These are phyloP conservation scores for Pseudogymnoascus sp. DNA, from an alignment of 2,329 filamentous ascomycete species.

Conservation along the genomic window DNA sequence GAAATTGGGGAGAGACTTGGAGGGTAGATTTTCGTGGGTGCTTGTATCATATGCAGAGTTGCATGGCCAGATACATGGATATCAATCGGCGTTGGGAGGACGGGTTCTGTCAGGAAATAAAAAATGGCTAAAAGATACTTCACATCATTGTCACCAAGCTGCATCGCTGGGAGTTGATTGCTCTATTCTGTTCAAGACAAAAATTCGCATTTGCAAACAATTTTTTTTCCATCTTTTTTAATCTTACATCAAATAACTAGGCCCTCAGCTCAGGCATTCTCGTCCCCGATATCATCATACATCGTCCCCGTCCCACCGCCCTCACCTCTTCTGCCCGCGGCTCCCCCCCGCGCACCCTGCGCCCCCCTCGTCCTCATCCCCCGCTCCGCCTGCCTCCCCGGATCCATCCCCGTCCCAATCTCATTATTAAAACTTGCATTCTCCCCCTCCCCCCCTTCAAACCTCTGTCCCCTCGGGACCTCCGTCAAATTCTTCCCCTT, in stretches of 20 bases:
- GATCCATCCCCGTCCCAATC: conserved; percentile 42
- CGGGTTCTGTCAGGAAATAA: conserved; percentile 1
- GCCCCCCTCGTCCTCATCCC: neutral
- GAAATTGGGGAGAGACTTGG: neutral
- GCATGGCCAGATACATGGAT: conserved; percentile 5
- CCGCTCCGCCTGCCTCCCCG: conserved; percentile 38
- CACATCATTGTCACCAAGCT: neutral
- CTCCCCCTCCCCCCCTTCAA: conserved; percentile 22
- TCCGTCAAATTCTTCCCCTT: conserved; percentile 27
- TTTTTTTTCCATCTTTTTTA: neutral
- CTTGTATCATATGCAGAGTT: conserved; percentile 7
- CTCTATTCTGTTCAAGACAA: neutral
- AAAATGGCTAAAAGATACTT: conserved; percentile 3
- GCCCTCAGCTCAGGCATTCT: neutral
- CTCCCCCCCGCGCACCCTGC: neutral
- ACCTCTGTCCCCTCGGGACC: conserved; percentile 15
- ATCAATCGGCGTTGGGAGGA: conserved; percentile 4
- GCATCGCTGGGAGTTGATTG: neutral
- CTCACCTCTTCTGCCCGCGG: neutral
- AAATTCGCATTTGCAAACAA: neutral
- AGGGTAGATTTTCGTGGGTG: neutral
- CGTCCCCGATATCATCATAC: neutral
- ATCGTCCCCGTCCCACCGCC: neutral
- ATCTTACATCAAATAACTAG: neutral
- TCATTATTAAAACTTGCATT: conserved; percentile 31